These are phyloP conservation scores for Clavulina sp. DNA, from an alignment of 768 basidiomycete species.

Conservation along the genomic window DNA sequence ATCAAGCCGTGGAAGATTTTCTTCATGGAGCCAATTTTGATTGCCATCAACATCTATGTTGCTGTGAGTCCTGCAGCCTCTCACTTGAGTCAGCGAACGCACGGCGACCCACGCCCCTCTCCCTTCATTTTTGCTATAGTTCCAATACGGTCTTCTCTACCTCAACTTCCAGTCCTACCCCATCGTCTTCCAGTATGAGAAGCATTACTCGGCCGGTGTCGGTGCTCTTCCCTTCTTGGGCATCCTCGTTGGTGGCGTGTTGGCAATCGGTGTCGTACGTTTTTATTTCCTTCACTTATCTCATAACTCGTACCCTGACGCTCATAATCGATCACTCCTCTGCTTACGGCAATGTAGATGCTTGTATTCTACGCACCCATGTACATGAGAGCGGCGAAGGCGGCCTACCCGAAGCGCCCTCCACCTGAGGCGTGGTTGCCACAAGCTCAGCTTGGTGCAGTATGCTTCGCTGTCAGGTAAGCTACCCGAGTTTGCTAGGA, in stretches of 20 bases:
- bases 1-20: slow-evolving; percentile 15
- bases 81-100: too few species aligned
- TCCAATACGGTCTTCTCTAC: slow-evolving; percentile 15
- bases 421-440: too few species aligned
- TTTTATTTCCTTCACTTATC: not conserved
- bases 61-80: not conserved
- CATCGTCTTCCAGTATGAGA: slow-evolving; percentile 15
- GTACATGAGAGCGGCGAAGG: too few species aligned
- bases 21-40: slow-evolving; percentile 16
- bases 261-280: not conserved
- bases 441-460: too few species aligned
- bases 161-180: slow-evolving; percentile 19
- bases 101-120: too few species aligned
- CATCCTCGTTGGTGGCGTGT: slow-evolving; percentile 11
- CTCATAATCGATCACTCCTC: too few species aligned
- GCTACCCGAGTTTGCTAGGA: too few species aligned
- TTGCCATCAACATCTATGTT: slow-evolving; percentile 12
- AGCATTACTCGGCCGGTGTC: slow-evolving; percentile 17
- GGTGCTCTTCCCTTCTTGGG: slow-evolving; percentile 16
- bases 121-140: not conserved
- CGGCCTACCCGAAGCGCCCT: too few species aligned
- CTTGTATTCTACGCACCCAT: too few species aligned
- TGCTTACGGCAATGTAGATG: too few species aligned
- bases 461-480: too few species aligned
- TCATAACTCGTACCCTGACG: not conserved